Evolutionary conservation across 1,284 basidiomycete genomes (phyloP).

Genomic region (Amylostereum areolatum): DNA sequence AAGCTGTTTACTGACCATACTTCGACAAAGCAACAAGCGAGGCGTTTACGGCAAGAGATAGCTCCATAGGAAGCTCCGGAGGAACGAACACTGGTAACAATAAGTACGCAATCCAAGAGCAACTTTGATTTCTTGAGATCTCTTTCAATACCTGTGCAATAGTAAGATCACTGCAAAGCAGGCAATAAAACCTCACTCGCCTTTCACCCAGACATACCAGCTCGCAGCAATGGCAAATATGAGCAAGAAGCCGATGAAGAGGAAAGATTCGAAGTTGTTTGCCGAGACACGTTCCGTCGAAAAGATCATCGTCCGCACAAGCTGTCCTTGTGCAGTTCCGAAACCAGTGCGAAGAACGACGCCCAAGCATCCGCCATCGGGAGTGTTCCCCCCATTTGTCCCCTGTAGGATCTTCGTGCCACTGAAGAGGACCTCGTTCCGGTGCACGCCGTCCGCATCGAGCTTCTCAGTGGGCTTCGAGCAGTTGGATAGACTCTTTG

Average conservation of each 20-base stretch:
- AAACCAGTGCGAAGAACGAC: conserved; percentile 94
- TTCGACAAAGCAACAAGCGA: conserved; percentile 91
- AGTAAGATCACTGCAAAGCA: conserved; percentile 1
- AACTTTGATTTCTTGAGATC: conserved; percentile 91
- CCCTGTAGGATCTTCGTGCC: conserved; percentile 94
- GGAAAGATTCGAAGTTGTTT: conserved; percentile 89
- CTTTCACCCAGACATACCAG: conserved; percentile 95
- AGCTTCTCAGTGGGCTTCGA: conserved; percentile 72
- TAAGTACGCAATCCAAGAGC: conserved; percentile 87
- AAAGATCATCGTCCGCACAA: conserved; percentile 97
- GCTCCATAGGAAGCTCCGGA: conserved; percentile 94
- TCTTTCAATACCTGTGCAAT: conserved; percentile 70
- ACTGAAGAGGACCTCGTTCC: conserved; percentile 86
- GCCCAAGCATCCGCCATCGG: conserved; percentile 86
- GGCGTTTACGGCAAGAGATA: conserved; percentile 91
- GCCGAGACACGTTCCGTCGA: conserved; percentile 92
- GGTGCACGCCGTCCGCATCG: conserved; percentile 81
- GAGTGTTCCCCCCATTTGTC: conserved; percentile 58
- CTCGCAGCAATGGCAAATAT: conserved; percentile 95
- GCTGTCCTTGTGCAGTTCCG: conserved; percentile 91
- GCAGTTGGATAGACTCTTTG: conserved; percentile 86
- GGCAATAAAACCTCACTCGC: conserved; percentile 30
- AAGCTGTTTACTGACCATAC: conserved; percentile 48
- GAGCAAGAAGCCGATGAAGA: conserved; percentile 94
- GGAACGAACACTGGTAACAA: conserved; percentile 95